These are phyloP conservation scores for Hydnum rufescens DNA, from an alignment of 768 basidiomycete genomes.

Conservation along the genomic window DNA sequence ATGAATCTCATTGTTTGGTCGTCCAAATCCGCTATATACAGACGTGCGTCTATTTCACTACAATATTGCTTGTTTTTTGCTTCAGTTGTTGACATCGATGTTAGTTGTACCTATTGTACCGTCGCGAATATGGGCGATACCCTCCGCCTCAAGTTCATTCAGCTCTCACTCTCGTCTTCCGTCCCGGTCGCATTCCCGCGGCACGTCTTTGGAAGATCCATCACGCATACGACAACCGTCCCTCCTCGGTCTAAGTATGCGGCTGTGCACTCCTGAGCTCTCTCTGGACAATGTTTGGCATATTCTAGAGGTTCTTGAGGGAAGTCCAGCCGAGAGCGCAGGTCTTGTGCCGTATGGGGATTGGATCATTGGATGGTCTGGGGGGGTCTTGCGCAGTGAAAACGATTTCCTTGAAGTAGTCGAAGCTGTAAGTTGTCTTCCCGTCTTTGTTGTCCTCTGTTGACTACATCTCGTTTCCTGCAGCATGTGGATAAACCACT, in stretches of 20 bases:
- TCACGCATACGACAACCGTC: conserved; percentile 34
- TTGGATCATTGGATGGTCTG: conserved; percentile 79
- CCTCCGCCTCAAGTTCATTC: conserved; percentile 21
- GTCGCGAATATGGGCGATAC: conserved; percentile 50
- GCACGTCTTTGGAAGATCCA: background rate
- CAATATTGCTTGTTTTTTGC: background rate
- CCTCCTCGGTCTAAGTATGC: conserved; percentile 81
- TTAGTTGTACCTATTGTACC: conserved; percentile 71
- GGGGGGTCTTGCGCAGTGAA: conserved; percentile 76
- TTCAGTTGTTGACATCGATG: background rate
- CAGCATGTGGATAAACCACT: conserved; percentile 89
- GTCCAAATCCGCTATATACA: conserved; percentile 48
- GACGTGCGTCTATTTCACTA: conserved; percentile 39
- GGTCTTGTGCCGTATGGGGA: conserved; percentile 83
- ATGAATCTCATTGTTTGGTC: conserved; percentile 69
- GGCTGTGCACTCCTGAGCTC: conserved; percentile 76
- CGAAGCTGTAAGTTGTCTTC: conserved; percentile 44
- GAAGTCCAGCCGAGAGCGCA: conserved; percentile 88
- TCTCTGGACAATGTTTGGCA: conserved; percentile 95
- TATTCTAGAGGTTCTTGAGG: conserved; percentile 89
- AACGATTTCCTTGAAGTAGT: conserved; percentile 94
- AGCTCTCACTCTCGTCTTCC: conserved; percentile 19
- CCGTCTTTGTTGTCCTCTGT: background rate
- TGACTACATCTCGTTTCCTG: background rate
- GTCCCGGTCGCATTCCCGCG: background rate